A percentile compares a stretch with the other conserved stretches of the same genome.
phyloP scores from a whole-genome alignment of 371 early-diverging fungal species.

The Massospora cicadina region DNA sequence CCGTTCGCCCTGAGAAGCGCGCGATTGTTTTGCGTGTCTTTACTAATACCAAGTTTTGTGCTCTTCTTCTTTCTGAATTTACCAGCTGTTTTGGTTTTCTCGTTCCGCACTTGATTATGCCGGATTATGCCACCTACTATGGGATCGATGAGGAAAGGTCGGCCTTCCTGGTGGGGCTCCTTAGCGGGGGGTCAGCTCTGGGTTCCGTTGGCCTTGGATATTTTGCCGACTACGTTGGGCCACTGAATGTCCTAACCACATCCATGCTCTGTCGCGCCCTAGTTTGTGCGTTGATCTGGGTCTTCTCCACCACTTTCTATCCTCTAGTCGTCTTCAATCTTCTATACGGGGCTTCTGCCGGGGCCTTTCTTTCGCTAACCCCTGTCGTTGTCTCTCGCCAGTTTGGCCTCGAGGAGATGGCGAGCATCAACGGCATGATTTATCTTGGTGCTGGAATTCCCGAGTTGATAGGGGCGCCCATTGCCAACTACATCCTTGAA shows the following conservation, averaged over 20 bases:
- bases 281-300: constrained; percentile 39
- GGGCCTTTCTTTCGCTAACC: constrained; percentile 21
- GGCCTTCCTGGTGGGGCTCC: constrained; percentile 28
- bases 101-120: constrained; percentile 8
- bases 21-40: constrained; percentile 15
- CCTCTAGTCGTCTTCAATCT: constrained; percentile 28
- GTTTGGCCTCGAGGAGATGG: constrained; percentile 16
- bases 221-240: constrained; percentile 37
- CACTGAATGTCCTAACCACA: constrained; percentile 27
- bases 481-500: constrained; percentile 23
- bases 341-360: constrained; percentile 31
- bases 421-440: constrained; percentile 20
- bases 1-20: constrained; percentile 14
- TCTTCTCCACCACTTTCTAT: constrained; percentile 26
- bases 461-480: constrained; percentile 21
- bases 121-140: constrained; percentile 10
- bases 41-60: neutral
- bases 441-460: constrained; percentile 19
- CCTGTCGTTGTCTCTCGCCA: neutral
- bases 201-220: constrained; percentile 45
- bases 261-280: constrained; percentile 25
- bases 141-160: constrained; percentile 18
- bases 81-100: constrained; percentile 5
- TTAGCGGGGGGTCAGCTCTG: constrained; percentile 35
- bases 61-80: neutral